phyloP scores from a whole-genome alignment of 2,329 filamentous ascomycete genomes.

The Ceratocystis lukuohia region DNA sequence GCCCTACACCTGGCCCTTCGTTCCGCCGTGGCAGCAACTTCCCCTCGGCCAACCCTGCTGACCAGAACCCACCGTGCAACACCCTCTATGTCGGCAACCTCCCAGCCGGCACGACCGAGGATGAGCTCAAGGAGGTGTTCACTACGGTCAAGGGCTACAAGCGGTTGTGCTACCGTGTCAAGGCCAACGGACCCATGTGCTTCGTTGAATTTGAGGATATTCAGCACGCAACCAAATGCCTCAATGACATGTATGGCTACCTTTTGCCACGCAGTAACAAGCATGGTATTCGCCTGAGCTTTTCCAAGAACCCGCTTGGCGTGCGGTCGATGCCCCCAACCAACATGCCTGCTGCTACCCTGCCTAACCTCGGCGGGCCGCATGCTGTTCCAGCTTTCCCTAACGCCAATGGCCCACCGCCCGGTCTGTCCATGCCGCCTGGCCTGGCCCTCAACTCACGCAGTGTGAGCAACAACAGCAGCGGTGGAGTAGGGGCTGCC shows the following conservation, averaged over 20 bases:
- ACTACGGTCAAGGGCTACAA: conserved; percentile 91
- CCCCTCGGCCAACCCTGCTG: conserved; percentile 81
- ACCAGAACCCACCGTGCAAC: conserved; percentile 95
- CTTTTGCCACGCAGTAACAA: conserved; percentile 83
- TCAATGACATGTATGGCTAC: conserved; percentile 79
- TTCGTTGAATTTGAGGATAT: conserved; percentile 97
- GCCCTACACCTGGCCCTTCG: conserved; percentile 5
- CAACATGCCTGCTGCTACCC: background rate
- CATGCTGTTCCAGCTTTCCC: conserved; percentile 46
- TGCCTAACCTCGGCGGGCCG: conserved; percentile 34
- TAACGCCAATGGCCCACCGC: conserved; percentile 62
- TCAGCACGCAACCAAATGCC: conserved; percentile 77
- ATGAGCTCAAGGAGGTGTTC: conserved; percentile 88
- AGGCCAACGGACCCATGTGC: conserved; percentile 94
- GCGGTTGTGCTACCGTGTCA: conserved; percentile 84
- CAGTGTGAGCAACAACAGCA: background rate
- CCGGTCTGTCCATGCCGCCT: conserved; percentile 63
- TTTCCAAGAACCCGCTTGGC: conserved; percentile 92
- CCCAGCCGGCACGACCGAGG: conserved; percentile 81
- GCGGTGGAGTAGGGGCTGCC: background rate
- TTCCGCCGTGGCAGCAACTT: conserved; percentile 36
- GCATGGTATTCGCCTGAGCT: conserved; percentile 87
- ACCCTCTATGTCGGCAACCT: conserved; percentile 97
- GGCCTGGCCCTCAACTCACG: conserved; percentile 37
- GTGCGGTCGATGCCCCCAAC: conserved; percentile 62